Conservation (phyloP, 2,329 filamentous ascomycete genomes). For the Calcarisporium arbuscula region DNA sequence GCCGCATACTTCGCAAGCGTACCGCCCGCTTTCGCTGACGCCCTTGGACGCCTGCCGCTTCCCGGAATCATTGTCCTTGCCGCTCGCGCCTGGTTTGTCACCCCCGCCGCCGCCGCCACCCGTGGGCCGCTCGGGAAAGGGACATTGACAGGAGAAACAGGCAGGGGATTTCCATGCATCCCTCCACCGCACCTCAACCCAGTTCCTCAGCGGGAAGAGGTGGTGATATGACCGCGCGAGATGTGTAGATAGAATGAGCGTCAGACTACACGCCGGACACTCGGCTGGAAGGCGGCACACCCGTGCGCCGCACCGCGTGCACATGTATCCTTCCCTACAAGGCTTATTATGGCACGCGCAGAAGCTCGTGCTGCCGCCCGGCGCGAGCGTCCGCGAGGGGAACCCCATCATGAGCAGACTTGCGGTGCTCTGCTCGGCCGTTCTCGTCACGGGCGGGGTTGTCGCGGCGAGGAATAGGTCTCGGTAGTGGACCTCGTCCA, state of each 20-base stretch:
- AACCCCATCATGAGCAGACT: slow-evolving; percentile 96
- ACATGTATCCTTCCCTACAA: slow-evolving; percentile 78
- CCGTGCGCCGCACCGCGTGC: slow-evolving; percentile 80
- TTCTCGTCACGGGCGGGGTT: slow-evolving; percentile 78
- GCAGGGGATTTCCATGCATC: slow-evolving; percentile 55
- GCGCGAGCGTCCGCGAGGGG: slow-evolving; percentile 74
- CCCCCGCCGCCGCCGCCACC: slow-evolving; percentile 5
- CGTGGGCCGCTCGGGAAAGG: slow-evolving; percentile 54
- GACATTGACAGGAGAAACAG: slow-evolving; percentile 72
- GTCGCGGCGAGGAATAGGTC: slow-evolving; percentile 86
- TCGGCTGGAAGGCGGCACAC: slow-evolving; percentile 87
- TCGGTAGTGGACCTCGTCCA: slow-evolving; percentile 70
- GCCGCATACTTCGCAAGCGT: slow-evolving; percentile 80
- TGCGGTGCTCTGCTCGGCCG: slow-evolving; percentile 49
- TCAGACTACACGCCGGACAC: slow-evolving; percentile 86
- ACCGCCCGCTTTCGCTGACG: slow-evolving; percentile 79
- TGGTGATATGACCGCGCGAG: slow-evolving; percentile 90
- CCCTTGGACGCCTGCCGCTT: slow-evolving; percentile 41
- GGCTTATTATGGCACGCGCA: slow-evolving; percentile 89
- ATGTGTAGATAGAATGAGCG: slow-evolving; percentile 89
- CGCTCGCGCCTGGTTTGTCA: slow-evolving; percentile 7
- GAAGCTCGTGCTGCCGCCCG: slow-evolving; percentile 58
- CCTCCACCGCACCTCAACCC: slow-evolving; percentile 82
- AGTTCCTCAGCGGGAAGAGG: slow-evolving; percentile 83
- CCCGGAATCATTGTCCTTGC: slow-evolving; percentile 16